Evolutionary conservation across 2,329 filamentous ascomycete genomes (phyloP).

Genomic region (Diaporthe velutina): DNA sequence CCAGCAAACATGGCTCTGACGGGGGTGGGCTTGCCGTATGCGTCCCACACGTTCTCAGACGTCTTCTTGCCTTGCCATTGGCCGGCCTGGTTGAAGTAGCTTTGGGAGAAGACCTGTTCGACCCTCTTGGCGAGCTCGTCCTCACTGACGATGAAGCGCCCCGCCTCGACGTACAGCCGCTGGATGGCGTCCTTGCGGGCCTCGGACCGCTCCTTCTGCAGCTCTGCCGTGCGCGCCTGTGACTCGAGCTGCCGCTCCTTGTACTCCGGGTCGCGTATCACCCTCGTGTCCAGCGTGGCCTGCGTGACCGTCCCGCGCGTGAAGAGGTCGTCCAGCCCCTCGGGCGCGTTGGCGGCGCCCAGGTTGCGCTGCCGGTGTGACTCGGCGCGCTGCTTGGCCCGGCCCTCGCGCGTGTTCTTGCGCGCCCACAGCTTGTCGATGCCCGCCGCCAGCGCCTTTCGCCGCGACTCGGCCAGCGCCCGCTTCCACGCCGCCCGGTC

Average conservation of each 20-base stretch:
- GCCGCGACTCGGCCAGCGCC: constrained; percentile 78
- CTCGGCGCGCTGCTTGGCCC: constrained; percentile 54
- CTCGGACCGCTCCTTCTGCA: constrained; percentile 65
- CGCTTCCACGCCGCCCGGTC: constrained; percentile 73
- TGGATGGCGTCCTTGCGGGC: constrained; percentile 80
- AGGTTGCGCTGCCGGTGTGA: constrained; percentile 62
- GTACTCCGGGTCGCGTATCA: constrained; percentile 73
- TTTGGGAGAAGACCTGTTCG: constrained; percentile 80
- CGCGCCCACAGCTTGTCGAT: constrained; percentile 77
- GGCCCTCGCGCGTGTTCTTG: constrained; percentile 61
- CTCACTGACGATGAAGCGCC: constrained; percentile 88
- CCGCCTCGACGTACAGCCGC: constrained; percentile 89
- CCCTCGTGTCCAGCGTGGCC: constrained; percentile 61
- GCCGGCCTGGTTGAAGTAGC: constrained; percentile 62
- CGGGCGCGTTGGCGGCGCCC: constrained; percentile 69
- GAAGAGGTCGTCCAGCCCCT: constrained; percentile 81
- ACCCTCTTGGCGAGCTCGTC: constrained; percentile 80
- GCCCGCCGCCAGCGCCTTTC: constrained; percentile 79
- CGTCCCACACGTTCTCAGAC: constrained; percentile 66
- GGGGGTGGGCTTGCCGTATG: constrained; percentile 59
- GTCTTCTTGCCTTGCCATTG: constrained; percentile 46
- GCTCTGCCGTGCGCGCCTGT: constrained; percentile 54
- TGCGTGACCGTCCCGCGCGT: constrained; percentile 76
- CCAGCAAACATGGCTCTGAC: constrained; percentile 60
- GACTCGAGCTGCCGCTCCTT: constrained; percentile 65